phyloP scores from a whole-genome alignment of 371 early-diverging fungal species.

The Mortierella sp. region DNA sequence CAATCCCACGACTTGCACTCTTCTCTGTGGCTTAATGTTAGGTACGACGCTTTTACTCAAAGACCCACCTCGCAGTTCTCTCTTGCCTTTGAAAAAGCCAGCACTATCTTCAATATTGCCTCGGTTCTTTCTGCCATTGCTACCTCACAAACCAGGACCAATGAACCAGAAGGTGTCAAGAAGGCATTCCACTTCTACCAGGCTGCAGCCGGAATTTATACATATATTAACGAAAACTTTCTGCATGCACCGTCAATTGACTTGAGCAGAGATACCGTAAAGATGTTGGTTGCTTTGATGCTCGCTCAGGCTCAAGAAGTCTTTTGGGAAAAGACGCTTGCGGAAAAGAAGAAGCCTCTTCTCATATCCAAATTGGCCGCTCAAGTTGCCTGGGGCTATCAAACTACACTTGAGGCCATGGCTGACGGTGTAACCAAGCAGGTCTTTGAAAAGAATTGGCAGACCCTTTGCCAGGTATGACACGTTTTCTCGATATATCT shows the following conservation, averaged over 20 bases:
- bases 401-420: constrained; percentile 74
- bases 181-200: constrained; percentile 91
- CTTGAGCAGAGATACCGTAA: constrained; percentile 89
- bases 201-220: constrained; percentile 92
- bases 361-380: constrained; percentile 92
- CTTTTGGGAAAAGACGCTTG: constrained; percentile 86
- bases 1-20: neutral
- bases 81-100: constrained; percentile 96
- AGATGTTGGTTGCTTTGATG: constrained; percentile 86
- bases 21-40: constrained; percentile 28
- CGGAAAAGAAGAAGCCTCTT: constrained; percentile 87
- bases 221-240: constrained; percentile 97
- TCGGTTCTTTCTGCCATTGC: constrained; percentile 82
- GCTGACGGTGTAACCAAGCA: constrained; percentile 69
- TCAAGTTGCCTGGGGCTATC: constrained; percentile 86
- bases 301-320: constrained; percentile 97
- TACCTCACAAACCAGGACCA: constrained; percentile 73
- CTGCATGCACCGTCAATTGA: constrained; percentile 95
- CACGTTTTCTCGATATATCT: neutral
- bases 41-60: constrained; percentile 88
- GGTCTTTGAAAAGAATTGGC: constrained; percentile 78
- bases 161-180: constrained; percentile 82
- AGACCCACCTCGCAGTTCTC: constrained; percentile 83
- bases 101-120: constrained; percentile 94
- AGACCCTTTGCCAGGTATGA: constrained; percentile 70